phyloP scores from a whole-genome alignment of 176 grass and related monocot species.

The Oryza officinalis region DNA sequence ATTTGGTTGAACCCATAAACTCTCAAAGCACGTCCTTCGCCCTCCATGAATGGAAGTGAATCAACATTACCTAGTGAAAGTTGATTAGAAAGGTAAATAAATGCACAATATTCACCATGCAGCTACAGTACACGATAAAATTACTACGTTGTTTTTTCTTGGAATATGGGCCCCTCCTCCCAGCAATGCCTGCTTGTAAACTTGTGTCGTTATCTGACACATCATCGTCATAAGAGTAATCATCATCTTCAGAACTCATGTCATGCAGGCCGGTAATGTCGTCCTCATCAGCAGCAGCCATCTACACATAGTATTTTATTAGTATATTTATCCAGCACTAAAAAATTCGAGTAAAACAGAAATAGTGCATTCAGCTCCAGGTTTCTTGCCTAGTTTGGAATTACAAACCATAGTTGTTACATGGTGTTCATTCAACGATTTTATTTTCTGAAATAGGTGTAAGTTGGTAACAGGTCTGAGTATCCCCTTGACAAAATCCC shows the following conservation, averaged over 20 bases:
- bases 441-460: background rate
- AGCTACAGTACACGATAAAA: constrained; percentile 29
- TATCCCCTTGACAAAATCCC: background rate
- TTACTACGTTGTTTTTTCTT: constrained; percentile 86
- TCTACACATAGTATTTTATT: constrained; percentile 50
- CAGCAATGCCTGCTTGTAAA: constrained; percentile 55
- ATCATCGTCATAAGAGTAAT: constrained; percentile 88
- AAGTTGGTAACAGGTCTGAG: background rate
- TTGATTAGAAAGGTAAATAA: constrained; percentile 33
- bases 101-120: constrained; percentile 28
- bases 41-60: constrained; percentile 89
- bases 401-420: constrained; percentile 15
- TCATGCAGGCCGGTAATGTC: constrained; percentile 72
- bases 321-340: background rate
- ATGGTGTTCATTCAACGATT: background rate
- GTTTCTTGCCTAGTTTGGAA: constrained; percentile 12
- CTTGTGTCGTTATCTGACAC: constrained; percentile 73
- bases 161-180: constrained; percentile 65
- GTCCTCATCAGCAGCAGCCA: constrained; percentile 87
- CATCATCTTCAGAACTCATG: constrained; percentile 87
- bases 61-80: constrained; percentile 61
- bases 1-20: constrained; percentile 91
- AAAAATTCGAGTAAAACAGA: constrained; percentile 22
- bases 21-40: constrained; percentile 75
- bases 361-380: constrained; percentile 22